Conservation (phyloP, 1,284 basidiomycete genomes). For the Jaminaea rosea region DNA sequence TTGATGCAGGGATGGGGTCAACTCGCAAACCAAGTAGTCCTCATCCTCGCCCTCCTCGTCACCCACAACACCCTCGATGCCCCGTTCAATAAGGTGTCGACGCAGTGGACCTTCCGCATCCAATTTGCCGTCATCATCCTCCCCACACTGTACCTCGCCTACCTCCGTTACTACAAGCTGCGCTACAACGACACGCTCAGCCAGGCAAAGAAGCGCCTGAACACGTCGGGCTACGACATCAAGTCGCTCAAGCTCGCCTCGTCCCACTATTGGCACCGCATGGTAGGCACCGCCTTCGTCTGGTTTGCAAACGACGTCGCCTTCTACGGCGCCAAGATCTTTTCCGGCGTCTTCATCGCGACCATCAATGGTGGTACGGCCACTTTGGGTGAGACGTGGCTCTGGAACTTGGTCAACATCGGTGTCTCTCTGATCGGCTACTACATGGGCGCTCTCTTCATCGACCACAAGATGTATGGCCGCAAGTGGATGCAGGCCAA, state of each 20-base stretch:
- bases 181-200: conserved; percentile 48
- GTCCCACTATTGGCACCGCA: conserved; percentile 52
- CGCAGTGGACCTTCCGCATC: conserved; percentile 54
- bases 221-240: conserved; percentile 52
- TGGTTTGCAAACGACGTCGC: conserved; percentile 52
- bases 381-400: conserved; percentile 50
- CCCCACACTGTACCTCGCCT: conserved; percentile 53
- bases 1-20: conserved; percentile 55
- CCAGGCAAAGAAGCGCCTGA: conserved; percentile 50
- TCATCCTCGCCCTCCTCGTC: conserved; percentile 53
- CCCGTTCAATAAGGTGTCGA: conserved; percentile 50
- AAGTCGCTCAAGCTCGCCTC: conserved; percentile 51
- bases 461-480: conserved; percentile 54
- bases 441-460: conserved; percentile 54
- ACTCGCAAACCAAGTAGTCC: conserved; percentile 53
- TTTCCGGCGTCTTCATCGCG: conserved; percentile 40
- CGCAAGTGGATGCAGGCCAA: conserved; percentile 52
- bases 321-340: conserved; percentile 50
- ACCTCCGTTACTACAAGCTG: conserved; percentile 53
- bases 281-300: conserved; percentile 51
- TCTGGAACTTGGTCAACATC: conserved; percentile 52
- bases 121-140: conserved; percentile 53
- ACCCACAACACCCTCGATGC: conserved; percentile 49
- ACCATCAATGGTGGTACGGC: conserved; percentile 49
- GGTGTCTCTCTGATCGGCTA: conserved; percentile 52